Evolutionary conservation across 2,329 filamentous ascomycete genomes (phyloP), one percentile per base, ranked within the genome.

Genomic region (Ophiocordyceps sinensis): DNA sequence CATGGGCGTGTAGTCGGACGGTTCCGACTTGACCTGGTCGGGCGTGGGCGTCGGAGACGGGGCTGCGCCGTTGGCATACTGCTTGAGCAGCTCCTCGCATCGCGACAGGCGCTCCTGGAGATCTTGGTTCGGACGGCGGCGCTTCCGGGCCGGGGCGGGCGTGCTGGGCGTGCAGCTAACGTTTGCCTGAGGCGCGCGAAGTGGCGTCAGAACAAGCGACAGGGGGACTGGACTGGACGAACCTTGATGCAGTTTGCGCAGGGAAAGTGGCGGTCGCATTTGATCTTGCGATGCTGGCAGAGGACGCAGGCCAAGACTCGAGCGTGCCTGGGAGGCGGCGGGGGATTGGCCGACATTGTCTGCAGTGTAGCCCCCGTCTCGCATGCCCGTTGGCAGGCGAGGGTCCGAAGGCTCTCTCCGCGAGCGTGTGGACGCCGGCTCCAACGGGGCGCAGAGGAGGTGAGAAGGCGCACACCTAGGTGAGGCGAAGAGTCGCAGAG

Each of bases 171-270:
- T 74, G 49, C 74, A 78, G 43, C 67, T 65, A 41, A 76, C 70
- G 49, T 74, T 73, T 51, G 73, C 71, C 73, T 77, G 28, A 10
- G 44, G 15, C 3, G 14, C 32, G n/a, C 5, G 9, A 15, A 35
- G 1, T 31, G n/a, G 13, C 30, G 30, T 31, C 30, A 41, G 40
- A 14, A 26, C 13, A n/a, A 8, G 34, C 23, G 10, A 19, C n/a
- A 28, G 28, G 29, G 19, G 23, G 21, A 12, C 15, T n/a, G 28
- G 38, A 32, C n/a, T 7, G 12, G 39, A 53, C 59, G 45, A 49
- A 77, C 73, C 66, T 77, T 77, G 53, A 71, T 58, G 48, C 73
- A 77, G 49, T 77, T 77, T 43, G 72, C 68, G 50, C 73, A 77
- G 4, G 73, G 74, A 34, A 68, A 73, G 35, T 66, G 68, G 45